Conservation (phyloP, 2,329 filamentous ascomycete species). For the Clathrospora elynae region DNA sequence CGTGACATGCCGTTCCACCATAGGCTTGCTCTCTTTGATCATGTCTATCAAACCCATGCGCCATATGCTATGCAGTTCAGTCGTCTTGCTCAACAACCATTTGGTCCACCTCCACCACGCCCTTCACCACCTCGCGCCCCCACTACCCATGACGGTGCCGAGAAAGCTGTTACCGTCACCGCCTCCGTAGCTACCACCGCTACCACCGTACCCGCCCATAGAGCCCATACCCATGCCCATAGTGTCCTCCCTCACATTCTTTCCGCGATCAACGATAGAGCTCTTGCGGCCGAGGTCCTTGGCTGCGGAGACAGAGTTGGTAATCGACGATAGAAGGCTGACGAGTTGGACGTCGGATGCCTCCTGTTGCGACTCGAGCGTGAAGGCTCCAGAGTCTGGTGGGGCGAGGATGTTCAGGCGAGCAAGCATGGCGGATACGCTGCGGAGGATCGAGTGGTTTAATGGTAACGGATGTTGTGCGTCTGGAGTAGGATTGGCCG, state of each 20-base stretch:
- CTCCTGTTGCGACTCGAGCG: conserved; percentile 74
- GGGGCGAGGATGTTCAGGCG: conserved; percentile 83
- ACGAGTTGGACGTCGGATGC: conserved; percentile 83
- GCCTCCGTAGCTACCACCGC: conserved; percentile 18
- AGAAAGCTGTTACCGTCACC: conserved; percentile 23
- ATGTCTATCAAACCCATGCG: not conserved
- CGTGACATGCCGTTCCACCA: too few species aligned
- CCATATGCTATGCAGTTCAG: too few species aligned
- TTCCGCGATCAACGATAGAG: conserved; percentile 50
- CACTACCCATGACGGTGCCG: conserved; percentile 28
- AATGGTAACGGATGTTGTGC: conserved; percentile 43
- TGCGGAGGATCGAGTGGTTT: conserved; percentile 77
- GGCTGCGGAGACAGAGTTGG: conserved; percentile 72
- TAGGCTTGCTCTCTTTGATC: too few species aligned
- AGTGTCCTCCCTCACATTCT: conserved; percentile 40
- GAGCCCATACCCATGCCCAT: conserved; percentile 26
- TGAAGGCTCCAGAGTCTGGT: conserved; percentile 66
- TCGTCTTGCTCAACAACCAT: too few species aligned
- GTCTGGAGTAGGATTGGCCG: conserved; percentile 38
- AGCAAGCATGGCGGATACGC: conserved; percentile 82
- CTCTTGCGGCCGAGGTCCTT: conserved; percentile 79
- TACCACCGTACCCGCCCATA: conserved; percentile 20
- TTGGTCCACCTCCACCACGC: not conserved
- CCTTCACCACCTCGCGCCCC: conserved; percentile 16
- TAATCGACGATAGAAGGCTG: conserved; percentile 74